Evolutionary conservation across 192 early-diverging fungal genomes (phyloP), one percentile per base, ranked within the genome.

Genomic region (Podila verticillata): DNA sequence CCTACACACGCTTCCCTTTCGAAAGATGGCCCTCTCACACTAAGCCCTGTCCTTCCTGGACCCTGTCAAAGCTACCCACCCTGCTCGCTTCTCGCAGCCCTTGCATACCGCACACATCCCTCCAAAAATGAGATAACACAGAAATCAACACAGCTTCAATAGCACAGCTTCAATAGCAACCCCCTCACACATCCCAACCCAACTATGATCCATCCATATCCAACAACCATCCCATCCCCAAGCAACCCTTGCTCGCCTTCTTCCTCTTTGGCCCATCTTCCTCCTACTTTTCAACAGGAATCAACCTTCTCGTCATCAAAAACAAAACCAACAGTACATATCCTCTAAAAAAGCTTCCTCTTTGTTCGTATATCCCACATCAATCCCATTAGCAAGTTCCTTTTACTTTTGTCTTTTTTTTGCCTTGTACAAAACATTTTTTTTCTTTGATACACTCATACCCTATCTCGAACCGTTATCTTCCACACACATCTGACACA

Each of bases 21-120:
- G n/a, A 34, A 69, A 57, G 39, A 78, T 78, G 74, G 63, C 68
- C 57, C 17, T 57, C 68, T 66, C 61, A 36, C 67, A 70, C 67
- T 70, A 70, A 70, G 65, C 63, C 30, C 57, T 28, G 7, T 32
- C 61, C 48, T 63, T 49, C 60, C 35, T 17, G 48, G 35, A 65
- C 61, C 36, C 34, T 51, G 28, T 44, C 20, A 58, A 44, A 28
- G 17, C 32, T 13, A 1, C n/a, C 63, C 63, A n/a, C 9, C 44
- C n/a, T 12, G 15, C 44, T 64, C 47, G 12, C 35, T 48, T n/a
- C 9, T 29, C 63, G 19, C 20, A 19, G 36, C 39, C 57, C 56
- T 39, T 47, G 30, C 48, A 74, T n/a, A 66, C n/a, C 51, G 24
- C 4, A 32, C 24, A n/a, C 24, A 30, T 26, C 28, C 32, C 61